phyloP scores from a whole-genome alignment of 805 yeast genomes.

The Pichia nakasei region DNA sequence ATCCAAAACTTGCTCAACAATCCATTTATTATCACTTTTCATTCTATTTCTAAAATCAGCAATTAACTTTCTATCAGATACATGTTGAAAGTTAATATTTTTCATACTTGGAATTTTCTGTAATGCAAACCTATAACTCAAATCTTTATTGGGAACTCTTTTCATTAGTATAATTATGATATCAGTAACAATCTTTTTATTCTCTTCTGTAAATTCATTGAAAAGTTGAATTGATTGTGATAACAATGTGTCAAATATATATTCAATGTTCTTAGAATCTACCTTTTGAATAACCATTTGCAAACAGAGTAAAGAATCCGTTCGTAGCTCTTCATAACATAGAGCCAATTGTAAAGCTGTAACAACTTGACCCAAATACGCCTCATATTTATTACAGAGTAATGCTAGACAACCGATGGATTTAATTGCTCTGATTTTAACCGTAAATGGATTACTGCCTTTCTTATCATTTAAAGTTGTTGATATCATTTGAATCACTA shows the following conservation, averaged over 20 bases:
- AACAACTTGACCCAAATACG: conserved; percentile 72
- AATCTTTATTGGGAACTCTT: conserved; percentile 4
- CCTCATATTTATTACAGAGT: conserved; percentile 34
- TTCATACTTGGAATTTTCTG: conserved; percentile 4
- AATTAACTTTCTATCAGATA: conserved; percentile 1
- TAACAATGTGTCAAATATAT: conserved; percentile 64
- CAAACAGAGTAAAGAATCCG: conserved; percentile 62
- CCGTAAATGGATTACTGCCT: conserved; percentile 64
- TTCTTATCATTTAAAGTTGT: conserved; percentile 67
- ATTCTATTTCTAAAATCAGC: conserved; percentile 49
- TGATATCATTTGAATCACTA: conserved; percentile 70
- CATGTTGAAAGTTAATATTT: conserved; percentile 2
- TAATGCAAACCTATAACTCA: conserved; percentile 7
- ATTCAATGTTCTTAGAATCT: conserved; percentile 46
- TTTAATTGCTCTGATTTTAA: conserved; percentile 59
- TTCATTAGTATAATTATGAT: conserved; percentile 4
- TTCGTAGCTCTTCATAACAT: conserved; percentile 51
- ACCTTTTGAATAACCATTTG: conserved; percentile 48
- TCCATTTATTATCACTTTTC: conserved; percentile 55
- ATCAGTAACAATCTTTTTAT: conserved; percentile 38
- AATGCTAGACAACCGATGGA: conserved; percentile 66
- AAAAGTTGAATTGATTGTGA: conserved; percentile 69
- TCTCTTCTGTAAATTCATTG: conserved; percentile 37
- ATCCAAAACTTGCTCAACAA: conserved; percentile 60
- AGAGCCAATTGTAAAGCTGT: conserved; percentile 78